These are phyloP conservation scores for Tremellales sp. DNA, from an alignment of 1,284 basidiomycete genomes.

Conservation along the genomic window DNA sequence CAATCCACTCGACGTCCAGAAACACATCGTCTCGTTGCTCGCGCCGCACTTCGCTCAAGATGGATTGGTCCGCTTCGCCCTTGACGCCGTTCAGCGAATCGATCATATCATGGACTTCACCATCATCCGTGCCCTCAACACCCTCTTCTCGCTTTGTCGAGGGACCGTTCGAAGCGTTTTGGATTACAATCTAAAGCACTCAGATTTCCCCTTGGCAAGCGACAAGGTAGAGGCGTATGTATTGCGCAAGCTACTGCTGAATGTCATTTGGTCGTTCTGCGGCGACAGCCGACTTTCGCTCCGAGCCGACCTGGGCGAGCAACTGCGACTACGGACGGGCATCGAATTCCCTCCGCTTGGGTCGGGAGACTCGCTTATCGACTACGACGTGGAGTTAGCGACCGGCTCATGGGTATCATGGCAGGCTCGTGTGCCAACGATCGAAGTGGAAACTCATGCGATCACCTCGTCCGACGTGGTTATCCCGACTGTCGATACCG, in stretches of 20 bases:
- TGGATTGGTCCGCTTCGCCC: constrained; percentile 73
- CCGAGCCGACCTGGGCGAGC: constrained; percentile 85
- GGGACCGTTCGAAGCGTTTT: constrained; percentile 90
- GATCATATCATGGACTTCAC: constrained; percentile 99
- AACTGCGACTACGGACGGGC: constrained; percentile 76
- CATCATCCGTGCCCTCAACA: constrained; percentile 81
- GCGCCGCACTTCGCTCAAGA: constrained; percentile 77
- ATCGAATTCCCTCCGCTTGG: constrained; percentile 78
- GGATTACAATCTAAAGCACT: constrained; percentile 91
- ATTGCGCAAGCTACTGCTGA: constrained; percentile 83
- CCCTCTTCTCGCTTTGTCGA: constrained; percentile 94
- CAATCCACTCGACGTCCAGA: constrained; percentile 67
- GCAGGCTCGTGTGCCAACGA: constrained; percentile 85
- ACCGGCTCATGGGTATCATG: constrained; percentile 87
- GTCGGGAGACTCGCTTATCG: constrained; percentile 80
- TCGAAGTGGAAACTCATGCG: constrained; percentile 95
- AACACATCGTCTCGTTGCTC: constrained; percentile 70
- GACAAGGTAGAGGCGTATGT: constrained; percentile 89
- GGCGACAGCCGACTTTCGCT: constrained; percentile 90
- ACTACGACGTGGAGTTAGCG: constrained; percentile 86
- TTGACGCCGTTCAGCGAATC: constrained; percentile 72
- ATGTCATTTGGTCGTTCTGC: constrained; percentile 95
- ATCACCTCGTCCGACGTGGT: constrained; percentile 95
- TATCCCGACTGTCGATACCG: constrained; percentile 96
- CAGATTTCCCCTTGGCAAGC: constrained; percentile 82